Evolutionary conservation across 176 grass and related monocot species (phyloP), one percentile per base, ranked within the genome.

Genomic region (Thinopyrum elongatum): DNA sequence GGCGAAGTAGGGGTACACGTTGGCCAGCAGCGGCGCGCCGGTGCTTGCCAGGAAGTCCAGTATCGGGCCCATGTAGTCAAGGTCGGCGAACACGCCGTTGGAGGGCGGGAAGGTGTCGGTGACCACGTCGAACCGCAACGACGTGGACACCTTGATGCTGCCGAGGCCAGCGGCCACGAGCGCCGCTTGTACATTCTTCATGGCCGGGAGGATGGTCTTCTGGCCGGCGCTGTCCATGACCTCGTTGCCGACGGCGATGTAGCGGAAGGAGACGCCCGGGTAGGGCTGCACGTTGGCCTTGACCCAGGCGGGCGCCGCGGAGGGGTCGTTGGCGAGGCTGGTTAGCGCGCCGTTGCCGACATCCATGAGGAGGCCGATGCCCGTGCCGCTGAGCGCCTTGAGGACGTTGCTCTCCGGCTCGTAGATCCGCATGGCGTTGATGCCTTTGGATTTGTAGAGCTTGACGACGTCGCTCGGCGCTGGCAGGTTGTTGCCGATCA

Each of bases 1-100:
- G 10, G 83, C 82, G 85, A 98, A 90, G 88, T 98, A 98, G 0
- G 95, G 89, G 77, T 95, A 98, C 23, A 95, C 81, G 84, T 98
- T 98, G 21, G 87, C 82, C 21, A 98, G 83, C 2, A 98, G 80
- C 10, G 95, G 95, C 8, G 93, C 85, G 34, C 89, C 83, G 0
- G 70, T 95, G 38, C 15, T 35, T 7, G 35, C 85, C 1, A 98
- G 58, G 87, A 72, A 95, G 22, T 83, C 51, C 15, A 70, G 66
- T 13, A 94, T 80, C 0, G 77, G 28, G 1, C 47, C 59, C 78
- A 94, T 86, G 82, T 58, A 73, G 49, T 19, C 0, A 42, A 23
- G 68, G 77, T 83, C 6, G 1, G 3, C 21, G 92, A 94, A 94
- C 13, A 21, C 68, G 0, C 85, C 91, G 7, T 11, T 22, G 6